A percentile compares a stretch with the other conserved stretches of the same genome.
These are phyloP conservation scores for Diaporthe helianthi DNA, from an alignment of 2,329 filamentous ascomycete species.

Conservation along the genomic window DNA sequence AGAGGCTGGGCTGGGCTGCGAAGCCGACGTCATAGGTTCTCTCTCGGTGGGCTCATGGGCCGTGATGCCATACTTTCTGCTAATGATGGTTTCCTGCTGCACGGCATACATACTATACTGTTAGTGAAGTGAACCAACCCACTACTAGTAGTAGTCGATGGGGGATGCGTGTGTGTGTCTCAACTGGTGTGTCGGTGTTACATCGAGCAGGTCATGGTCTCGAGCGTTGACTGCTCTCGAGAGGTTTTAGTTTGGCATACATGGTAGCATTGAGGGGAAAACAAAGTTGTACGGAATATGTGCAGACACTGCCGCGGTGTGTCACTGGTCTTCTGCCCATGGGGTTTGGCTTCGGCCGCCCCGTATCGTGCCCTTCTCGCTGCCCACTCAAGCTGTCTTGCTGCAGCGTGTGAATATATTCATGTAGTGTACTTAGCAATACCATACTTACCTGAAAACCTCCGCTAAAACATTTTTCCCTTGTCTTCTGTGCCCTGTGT, in stretches of 20 bases:
- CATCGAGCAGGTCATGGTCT: neutral
- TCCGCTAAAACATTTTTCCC: too few relatives aligned
- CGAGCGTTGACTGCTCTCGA: neutral
- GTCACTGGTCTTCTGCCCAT: neutral
- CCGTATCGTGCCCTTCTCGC: constrained; percentile 1
- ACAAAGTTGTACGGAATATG: neutral
- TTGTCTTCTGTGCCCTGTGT: neutral
- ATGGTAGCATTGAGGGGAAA: neutral
- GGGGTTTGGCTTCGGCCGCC: neutral
- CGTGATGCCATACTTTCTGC: neutral
- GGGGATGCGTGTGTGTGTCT: neutral
- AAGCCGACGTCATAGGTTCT: constrained; percentile 37
- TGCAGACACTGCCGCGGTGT: neutral
- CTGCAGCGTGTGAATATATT: constrained; percentile 19
- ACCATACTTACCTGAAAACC: neutral
- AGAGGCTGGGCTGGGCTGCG: constrained; percentile 50
- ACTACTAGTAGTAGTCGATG: neutral
- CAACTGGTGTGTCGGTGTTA: neutral
- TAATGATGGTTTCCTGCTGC: neutral
- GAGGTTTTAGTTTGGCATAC: constrained; percentile 5
- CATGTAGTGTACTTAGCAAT: too few relatives aligned
- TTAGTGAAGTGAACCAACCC: too few relatives aligned
- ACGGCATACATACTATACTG: too few relatives aligned
- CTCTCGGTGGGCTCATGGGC: neutral
- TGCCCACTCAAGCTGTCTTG: neutral